phyloP scores from a whole-genome alignment of 306 rosid genomes.

The Acacia confusa region DNA sequence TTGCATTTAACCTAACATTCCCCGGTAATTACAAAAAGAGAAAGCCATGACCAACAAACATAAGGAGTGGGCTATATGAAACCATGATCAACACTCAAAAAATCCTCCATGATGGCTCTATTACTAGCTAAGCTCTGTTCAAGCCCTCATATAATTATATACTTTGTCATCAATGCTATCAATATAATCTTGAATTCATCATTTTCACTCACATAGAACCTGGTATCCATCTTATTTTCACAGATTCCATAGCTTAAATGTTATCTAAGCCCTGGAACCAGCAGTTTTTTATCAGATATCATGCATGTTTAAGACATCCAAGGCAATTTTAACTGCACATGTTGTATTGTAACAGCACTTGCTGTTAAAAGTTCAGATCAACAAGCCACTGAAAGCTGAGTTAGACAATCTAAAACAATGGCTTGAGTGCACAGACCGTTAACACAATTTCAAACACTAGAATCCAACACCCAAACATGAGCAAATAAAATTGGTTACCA shows the following conservation, averaged over 20 bases:
- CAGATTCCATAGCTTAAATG: background rate
- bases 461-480: background rate
- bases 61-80: background rate
- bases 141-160: background rate
- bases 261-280: conserved; percentile 1
- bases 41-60: conserved; percentile 23
- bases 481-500: background rate
- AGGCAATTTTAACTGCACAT: background rate
- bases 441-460: background rate
- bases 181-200: background rate
- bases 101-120: background rate
- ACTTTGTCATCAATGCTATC: conserved; percentile 9
- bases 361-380: background rate
- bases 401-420: background rate
- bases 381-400: background rate
- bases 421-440: background rate
- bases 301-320: background rate
- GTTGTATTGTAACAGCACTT: background rate
- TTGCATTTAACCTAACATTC: conserved; percentile 9
- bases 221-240: background rate
- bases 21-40: background rate
- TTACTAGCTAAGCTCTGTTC: background rate
- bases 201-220: background rate
- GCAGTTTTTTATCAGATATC: background rate
- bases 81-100: background rate